phyloP scores from a whole-genome alignment of 2,329 filamentous ascomycete genomes.

The Stachybotrys chlorohalonatus region DNA sequence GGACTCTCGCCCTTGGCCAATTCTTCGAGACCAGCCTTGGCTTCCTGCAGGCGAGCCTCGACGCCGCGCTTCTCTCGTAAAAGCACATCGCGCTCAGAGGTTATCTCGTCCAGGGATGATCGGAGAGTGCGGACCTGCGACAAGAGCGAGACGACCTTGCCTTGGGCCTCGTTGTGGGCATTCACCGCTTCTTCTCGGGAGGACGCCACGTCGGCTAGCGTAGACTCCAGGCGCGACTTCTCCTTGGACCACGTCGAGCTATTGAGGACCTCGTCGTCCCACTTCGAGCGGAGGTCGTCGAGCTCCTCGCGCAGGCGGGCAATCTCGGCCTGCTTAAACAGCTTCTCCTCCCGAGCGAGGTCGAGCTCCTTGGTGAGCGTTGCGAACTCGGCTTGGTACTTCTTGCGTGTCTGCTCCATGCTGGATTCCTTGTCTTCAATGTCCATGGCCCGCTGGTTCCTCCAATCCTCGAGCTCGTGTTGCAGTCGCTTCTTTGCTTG shows the following conservation, averaged over 20 bases:
- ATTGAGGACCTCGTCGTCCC: slow-evolving; percentile 97
- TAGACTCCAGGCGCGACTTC: slow-evolving; percentile 84
- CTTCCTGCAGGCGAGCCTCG: slow-evolving; percentile 77
- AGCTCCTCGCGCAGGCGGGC: slow-evolving; percentile 87
- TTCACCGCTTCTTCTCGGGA: slow-evolving; percentile 90
- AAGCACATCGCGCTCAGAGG: slow-evolving; percentile 75
- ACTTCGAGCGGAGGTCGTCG: slow-evolving; percentile 88
- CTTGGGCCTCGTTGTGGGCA: slow-evolving; percentile 90
- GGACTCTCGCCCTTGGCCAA: slow-evolving; percentile 78
- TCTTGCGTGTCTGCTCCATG: slow-evolving; percentile 94
- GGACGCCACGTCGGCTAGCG: slow-evolving; percentile 76
- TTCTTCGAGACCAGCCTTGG: slow-evolving; percentile 80
- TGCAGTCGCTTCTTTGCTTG: slow-evolving; percentile 92
- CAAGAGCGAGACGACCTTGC: slow-evolving; percentile 82
- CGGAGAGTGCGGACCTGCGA: slow-evolving; percentile 82
- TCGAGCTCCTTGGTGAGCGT: slow-evolving; percentile 87
- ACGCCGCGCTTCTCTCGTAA: slow-evolving; percentile 84
- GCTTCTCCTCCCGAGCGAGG: slow-evolving; percentile 81
- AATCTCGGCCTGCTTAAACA: slow-evolving; percentile 79
- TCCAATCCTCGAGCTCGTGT: slow-evolving; percentile 95
- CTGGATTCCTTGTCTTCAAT: slow-evolving; percentile 94
- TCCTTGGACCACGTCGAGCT: slow-evolving; percentile 98
- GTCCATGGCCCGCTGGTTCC: slow-evolving; percentile 88
- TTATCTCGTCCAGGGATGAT: slow-evolving; percentile 75
- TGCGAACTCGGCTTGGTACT: slow-evolving; percentile 90